Evolutionary conservation across 2,329 filamentous ascomycete genomes (phyloP), one percentile per base, ranked within the genome.

Genomic region (Sphaerulina musiva): DNA sequence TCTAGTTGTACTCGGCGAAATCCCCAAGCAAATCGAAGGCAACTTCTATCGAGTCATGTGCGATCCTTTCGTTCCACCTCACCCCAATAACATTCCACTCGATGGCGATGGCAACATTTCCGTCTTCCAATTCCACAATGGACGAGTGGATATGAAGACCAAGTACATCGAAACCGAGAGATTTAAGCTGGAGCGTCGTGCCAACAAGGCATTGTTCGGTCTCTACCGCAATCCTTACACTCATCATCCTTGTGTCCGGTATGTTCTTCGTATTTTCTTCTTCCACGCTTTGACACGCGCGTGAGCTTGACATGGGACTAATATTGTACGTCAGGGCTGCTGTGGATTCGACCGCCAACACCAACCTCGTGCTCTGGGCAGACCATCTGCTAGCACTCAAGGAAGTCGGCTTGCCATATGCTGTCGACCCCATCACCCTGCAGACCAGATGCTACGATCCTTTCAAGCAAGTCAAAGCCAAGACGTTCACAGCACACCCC

Each of bases 221-320:
- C 70, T 74, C 41, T 82, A 83, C 57, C 71, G 80, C 14, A 83
- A 83, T 60, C 77, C 77, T 0, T 80, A 73, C 57, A 82, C 79
- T 7, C 78, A 81, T 23, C 51, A 53, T 29, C 51, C 51, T 11
- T 53, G 51, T 38, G 51, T 53, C 11, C 39, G 31, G 45, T 47
- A 17, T 47, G 45, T 47, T 34, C 44, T 54, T 47, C 53, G 32
- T 47, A 4, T 47, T 31, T 39, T 34, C 44, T 54, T 17, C 51
- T 54, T 17, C 51, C 48, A 51, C 7, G 34, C 4, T 17, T 2
- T 2, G 17, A 36, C 6, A 26, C 31, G 10, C 5, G 14, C 20
- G 20, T 36, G 32, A 36, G n/a, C 2, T 1, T 38, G 34, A 38
- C 4, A 11, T 38, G 26, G 26, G 6, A 29, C 26, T 29, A 29